Evolutionary conservation across 768 basidiomycete genomes (phyloP).

Genomic region (Suillus clintonianus): DNA sequence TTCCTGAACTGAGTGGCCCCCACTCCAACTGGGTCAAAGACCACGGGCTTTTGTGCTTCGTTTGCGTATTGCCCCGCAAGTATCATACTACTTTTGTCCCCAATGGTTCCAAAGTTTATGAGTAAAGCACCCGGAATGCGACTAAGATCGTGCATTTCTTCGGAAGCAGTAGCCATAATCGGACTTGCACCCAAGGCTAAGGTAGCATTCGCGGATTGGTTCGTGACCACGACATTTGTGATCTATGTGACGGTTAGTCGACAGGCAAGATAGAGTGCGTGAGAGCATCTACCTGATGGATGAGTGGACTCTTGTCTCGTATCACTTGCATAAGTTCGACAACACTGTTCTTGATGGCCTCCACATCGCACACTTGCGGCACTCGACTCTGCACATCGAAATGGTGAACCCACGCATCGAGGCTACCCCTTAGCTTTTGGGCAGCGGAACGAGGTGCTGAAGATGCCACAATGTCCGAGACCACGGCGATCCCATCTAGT

Average conservation of each 20-base stretch:
- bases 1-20: conserved; percentile 80
- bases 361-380: conserved; percentile 23
- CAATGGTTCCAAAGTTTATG: conserved; percentile 86
- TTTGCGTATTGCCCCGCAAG: conserved; percentile 75
- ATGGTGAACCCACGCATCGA: conserved; percentile 30
- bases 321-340: conserved; percentile 52
- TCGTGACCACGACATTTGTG: conserved; percentile 86
- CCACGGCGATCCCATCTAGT: conserved; percentile 84
- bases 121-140: conserved; percentile 67
- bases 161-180: conserved; percentile 87
- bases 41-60: conserved; percentile 65
- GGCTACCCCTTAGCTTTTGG: conserved; percentile 40
- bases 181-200: conserved; percentile 87
- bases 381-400: background rate
- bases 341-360: conserved; percentile 45
- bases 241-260: conserved; percentile 50
- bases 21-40: conserved; percentile 92
- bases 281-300: conserved; percentile 65
- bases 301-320: conserved; percentile 59
- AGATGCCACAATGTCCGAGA: conserved; percentile 83
- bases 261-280: too few species aligned
- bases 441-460: conserved; percentile 55
- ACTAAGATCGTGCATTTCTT: conserved; percentile 81
- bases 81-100: conserved; percentile 71
- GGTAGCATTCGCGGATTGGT: conserved; percentile 88